phyloP scores from a whole-genome alignment of 225 moss, liverwort and hornwort species.

The Marchantia polymorpha region DNA sequence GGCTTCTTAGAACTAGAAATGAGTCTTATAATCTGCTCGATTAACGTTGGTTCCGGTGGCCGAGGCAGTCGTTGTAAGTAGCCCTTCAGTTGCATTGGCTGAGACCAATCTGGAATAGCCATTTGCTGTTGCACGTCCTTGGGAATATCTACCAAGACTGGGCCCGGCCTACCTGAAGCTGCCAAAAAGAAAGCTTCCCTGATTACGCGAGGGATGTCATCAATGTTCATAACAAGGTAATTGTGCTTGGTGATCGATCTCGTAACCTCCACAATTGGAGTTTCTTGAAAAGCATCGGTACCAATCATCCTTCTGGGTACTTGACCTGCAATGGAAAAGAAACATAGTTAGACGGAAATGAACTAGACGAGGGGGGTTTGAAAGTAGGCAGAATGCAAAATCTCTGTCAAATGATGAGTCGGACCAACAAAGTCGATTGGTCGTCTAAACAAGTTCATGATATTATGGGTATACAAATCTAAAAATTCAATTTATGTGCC shows the following conservation, averaged over 20 bases:
- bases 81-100: slow-evolving; percentile 81
- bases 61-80: slow-evolving; percentile 74
- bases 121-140: slow-evolving; percentile 95
- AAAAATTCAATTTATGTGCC: too few relatives aligned
- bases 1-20: slow-evolving; percentile 79
- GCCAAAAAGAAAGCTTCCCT: slow-evolving; percentile 94
- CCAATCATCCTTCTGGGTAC: slow-evolving; percentile 91
- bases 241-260: slow-evolving; percentile 98
- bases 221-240: slow-evolving; percentile 85
- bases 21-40: slow-evolving; percentile 83
- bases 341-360: too few relatives aligned
- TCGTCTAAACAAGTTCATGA: too few relatives aligned
- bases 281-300: slow-evolving; percentile 97
- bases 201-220: slow-evolving; percentile 90
- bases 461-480: too few relatives aligned
- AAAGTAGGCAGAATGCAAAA: too few relatives aligned
- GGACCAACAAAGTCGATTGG: too few relatives aligned
- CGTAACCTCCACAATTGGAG: slow-evolving; percentile 93
- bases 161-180: slow-evolving; percentile 87
- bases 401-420: too few relatives aligned
- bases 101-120: slow-evolving; percentile 87
- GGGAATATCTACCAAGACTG: slow-evolving; percentile 92
- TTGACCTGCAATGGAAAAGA: too few relatives aligned
- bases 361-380: too few relatives aligned
- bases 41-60: slow-evolving; percentile 54